Conservation (phyloP, 2,329 filamentous ascomycete species). For the Colletotrichum tamarilloi region DNA sequence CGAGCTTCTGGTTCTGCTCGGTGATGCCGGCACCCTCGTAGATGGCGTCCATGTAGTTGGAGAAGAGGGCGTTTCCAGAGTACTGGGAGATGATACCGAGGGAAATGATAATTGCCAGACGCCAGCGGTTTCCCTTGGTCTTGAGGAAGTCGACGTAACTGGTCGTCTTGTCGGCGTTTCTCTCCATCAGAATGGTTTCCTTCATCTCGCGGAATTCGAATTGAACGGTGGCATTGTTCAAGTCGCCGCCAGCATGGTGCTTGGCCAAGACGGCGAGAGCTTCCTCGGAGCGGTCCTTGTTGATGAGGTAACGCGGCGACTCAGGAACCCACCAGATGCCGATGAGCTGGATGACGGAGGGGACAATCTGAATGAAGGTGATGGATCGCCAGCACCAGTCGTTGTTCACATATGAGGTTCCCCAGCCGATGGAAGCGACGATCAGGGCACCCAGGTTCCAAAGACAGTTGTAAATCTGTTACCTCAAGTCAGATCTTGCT, state of each 20-base stretch:
- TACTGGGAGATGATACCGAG: constrained; percentile 76
- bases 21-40: constrained; percentile 71
- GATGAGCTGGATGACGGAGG: constrained; percentile 70
- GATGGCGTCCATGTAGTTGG: constrained; percentile 73
- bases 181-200: constrained; percentile 70
- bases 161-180: constrained; percentile 57
- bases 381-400: constrained; percentile 77
- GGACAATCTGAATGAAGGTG: constrained; percentile 71
- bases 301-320: constrained; percentile 73
- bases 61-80: constrained; percentile 74
- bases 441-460: constrained; percentile 71
- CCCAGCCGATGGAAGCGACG: constrained; percentile 72
- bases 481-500: background rate
- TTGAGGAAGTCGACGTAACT: constrained; percentile 70
- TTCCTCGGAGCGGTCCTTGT: constrained; percentile 71
- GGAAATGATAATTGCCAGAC: constrained; percentile 70
- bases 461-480: constrained; percentile 70
- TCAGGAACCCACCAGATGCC: constrained; percentile 78
- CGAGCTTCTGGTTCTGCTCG: constrained; percentile 66
- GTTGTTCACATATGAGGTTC: constrained; percentile 65
- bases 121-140: constrained; percentile 73
- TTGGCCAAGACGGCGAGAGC: constrained; percentile 70
- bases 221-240: constrained; percentile 69
- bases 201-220: constrained; percentile 76
- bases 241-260: constrained; percentile 72